Percentiles rank a stretch among this genome's conserved stretches.
Conservation (phyloP, 371 early-diverging fungal genomes). For the Circinella umbellata region DNA sequence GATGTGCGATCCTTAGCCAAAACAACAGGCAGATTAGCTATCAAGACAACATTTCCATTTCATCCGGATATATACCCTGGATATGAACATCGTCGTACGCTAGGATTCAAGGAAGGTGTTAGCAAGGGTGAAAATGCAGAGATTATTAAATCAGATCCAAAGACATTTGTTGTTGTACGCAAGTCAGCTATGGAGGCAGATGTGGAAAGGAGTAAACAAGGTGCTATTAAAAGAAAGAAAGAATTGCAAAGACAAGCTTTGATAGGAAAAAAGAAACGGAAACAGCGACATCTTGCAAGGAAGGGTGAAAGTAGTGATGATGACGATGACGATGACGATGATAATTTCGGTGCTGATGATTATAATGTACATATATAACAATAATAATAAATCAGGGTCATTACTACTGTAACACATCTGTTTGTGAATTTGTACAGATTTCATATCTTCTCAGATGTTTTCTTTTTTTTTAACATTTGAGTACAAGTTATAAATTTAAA, state of each 20-base stretch:
- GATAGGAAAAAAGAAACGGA: conserved; percentile 32
- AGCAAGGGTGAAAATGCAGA: conserved; percentile 83
- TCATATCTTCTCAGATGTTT: too few relatives aligned
- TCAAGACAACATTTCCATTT: conserved; percentile 68
- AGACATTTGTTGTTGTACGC: conserved; percentile 74
- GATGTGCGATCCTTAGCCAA: conserved; percentile 77
- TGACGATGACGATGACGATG: conserved; percentile 20
- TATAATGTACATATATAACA: too few relatives aligned
- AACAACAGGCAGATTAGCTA: conserved; percentile 60
- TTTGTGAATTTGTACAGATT: too few relatives aligned
- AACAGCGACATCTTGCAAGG: conserved; percentile 21
- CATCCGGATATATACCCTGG: conserved; percentile 76
- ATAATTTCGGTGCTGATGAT: background rate
- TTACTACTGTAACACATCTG: too few relatives aligned
- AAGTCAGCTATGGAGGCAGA: conserved; percentile 55
- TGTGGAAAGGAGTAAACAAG: conserved; percentile 37
- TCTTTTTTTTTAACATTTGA: too few relatives aligned
- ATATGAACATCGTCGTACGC: conserved; percentile 92
- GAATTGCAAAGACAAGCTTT: conserved; percentile 12
- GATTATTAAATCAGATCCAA: conserved; percentile 68
- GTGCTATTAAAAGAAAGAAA: conserved; percentile 23
- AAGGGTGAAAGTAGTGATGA: conserved; percentile 24
- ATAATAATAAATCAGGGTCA: too few relatives aligned
- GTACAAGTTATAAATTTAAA: too few relatives aligned
- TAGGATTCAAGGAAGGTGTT: conserved; percentile 87